Base-by-base conservation (phyloP, 202 grass and related monocot genomes). In the Brachypodium distachyon region DNA sequence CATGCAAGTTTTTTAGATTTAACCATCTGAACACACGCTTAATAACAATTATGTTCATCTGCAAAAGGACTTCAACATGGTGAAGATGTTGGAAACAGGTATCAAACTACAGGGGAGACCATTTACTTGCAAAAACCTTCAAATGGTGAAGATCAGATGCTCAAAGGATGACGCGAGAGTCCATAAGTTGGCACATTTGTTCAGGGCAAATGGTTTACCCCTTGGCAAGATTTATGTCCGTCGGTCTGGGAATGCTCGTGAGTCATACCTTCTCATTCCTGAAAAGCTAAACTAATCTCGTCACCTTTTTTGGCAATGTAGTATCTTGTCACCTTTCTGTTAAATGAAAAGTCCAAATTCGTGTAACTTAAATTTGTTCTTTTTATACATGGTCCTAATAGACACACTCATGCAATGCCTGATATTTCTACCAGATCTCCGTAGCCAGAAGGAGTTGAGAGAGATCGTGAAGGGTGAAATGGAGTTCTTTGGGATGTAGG, bases 121-220 rank as follows among this genome's bases (percentile, higher is more conserved):
- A 62, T 84, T 83, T 61, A 11, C 34, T 33, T 70, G 81, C 13
- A 18, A 38, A 42, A 22, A 54, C 64, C 53, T 71, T 51, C 46
- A 71, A 41, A 71, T 84, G 42, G 65, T 84, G 25, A 84, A 70
- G 33, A 71, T 84, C 5, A 77, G 61, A 62, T 84, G 73, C 16
- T 84, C n/a, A 4, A 61, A 71, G 54, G 43, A 77, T 54, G 73
- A 77, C 54, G 1, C 0, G 0, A 65, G 34, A 54, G 79, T 74
- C 12, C 79, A 82, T 74, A 55, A 44, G 26, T 4, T 82, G 70
- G 70, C 48, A 3, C n/a, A 82, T 3, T 56, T 74, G 59, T 82
- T 82, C n/a, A 56, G 3, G 13, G 48, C 25, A 18, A 82, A 82
- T 74, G 80, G 70, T 19, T 1, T 82, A 44, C 37, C 79, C 0